Evolutionary conservation across 345 rosid genomes (phyloP).

Genomic region (Mangifera indica): DNA sequence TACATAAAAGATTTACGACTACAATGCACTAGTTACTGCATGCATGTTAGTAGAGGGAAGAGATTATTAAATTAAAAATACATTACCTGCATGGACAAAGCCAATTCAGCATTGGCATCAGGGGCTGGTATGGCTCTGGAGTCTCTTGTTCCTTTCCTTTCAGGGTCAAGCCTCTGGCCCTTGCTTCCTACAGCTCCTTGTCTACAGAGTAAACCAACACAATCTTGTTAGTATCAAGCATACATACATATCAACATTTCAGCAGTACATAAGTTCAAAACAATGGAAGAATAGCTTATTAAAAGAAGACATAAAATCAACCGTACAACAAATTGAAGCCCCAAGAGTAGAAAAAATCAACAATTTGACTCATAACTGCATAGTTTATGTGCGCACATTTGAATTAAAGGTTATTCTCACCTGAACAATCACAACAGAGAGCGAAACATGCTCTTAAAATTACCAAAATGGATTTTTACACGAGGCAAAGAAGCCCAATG

Average conservation of each 20-base stretch:
- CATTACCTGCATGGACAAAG: slow-evolving; percentile 73
- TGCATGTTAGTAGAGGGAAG: background rate
- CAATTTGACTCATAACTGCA: background rate
- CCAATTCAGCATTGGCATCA: slow-evolving; percentile 92
- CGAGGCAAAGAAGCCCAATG: background rate
- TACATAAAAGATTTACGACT: background rate
- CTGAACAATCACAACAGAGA: background rate
- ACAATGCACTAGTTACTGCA: background rate
- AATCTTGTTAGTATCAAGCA: slow-evolving; percentile 4
- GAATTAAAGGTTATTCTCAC: background rate
- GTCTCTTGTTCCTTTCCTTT: slow-evolving; percentile 71
- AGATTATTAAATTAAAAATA: background rate
- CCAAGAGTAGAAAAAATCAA: background rate
- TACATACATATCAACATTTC: background rate
- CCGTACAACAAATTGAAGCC: slow-evolving; percentile 1
- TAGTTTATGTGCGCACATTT: background rate
- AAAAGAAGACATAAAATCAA: background rate
- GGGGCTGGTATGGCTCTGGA: slow-evolving; percentile 97
- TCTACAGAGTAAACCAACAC: slow-evolving; percentile 38
- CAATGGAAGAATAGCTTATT: background rate
- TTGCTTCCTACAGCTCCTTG: slow-evolving; percentile 74
- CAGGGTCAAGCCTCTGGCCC: slow-evolving; percentile 69
- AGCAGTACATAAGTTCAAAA: background rate
- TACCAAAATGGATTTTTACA: background rate
- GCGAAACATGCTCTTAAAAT: background rate